A percentile compares a stretch with the other conserved stretches of the same genome.
Evolutionary conservation across 2,329 filamentous ascomycete species (phyloP).

Genomic region (Purpureocillium takamizusanense): DNA sequence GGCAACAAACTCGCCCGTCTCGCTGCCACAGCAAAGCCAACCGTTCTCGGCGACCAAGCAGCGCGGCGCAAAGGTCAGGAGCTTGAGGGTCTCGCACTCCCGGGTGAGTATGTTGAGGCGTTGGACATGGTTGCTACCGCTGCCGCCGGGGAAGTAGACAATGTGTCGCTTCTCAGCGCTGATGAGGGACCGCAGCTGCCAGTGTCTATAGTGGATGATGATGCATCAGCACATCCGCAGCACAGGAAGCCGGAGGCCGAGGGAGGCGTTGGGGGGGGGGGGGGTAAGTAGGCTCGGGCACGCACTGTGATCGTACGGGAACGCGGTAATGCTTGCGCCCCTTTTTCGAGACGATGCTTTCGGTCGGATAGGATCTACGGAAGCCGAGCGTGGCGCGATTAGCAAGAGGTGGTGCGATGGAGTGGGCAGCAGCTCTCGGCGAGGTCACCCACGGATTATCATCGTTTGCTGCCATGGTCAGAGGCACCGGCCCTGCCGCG

Average conservation of each 20-base stretch:
- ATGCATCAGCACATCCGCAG: neutral
- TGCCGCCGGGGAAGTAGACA: constrained; percentile 77
- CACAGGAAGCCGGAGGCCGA: neutral
- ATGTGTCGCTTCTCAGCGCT: constrained; percentile 67
- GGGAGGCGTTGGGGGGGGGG: neutral
- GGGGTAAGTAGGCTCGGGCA: constrained; percentile 5
- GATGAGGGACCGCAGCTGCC: constrained; percentile 84
- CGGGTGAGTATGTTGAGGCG: constrained; percentile 59
- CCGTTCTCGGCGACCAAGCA: constrained; percentile 81
- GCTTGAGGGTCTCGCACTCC: constrained; percentile 64
- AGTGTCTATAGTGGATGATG: constrained; percentile 55
- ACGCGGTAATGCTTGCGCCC: constrained; percentile 60
- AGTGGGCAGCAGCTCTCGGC: neutral
- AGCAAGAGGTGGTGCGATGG: no score
- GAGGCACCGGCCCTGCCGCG: constrained; percentile 5
- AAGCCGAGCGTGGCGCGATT: no score
- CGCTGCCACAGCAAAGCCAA: constrained; percentile 86
- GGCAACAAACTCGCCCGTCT: constrained; percentile 78
- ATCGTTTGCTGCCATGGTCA: constrained; percentile 44
- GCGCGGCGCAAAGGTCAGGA: constrained; percentile 65
- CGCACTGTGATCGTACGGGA: constrained; percentile 56
- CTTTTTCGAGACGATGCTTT: constrained; percentile 50
- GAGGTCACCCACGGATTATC: constrained; percentile 37
- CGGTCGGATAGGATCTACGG: constrained; percentile 57
- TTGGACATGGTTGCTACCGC: constrained; percentile 56